phyloP scores from a whole-genome alignment of 768 basidiomycete genomes.

The button mushroom (Agaricus bisporus) region DNA sequence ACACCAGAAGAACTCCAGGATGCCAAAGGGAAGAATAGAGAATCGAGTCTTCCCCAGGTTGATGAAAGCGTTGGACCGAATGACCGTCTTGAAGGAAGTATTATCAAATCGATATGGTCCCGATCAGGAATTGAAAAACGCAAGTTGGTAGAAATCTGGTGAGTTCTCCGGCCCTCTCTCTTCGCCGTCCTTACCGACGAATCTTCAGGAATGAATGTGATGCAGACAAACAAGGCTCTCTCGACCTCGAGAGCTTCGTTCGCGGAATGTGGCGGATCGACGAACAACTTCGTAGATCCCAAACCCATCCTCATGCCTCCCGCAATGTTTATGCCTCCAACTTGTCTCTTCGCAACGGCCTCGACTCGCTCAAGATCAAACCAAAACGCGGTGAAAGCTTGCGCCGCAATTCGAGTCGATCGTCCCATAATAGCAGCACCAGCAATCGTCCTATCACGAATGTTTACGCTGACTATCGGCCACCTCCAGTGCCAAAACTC shows the following conservation, averaged over 20 bases:
- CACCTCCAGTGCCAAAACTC: constrained; percentile 3
- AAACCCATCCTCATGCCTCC: constrained; percentile 22
- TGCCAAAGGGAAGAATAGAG: constrained; percentile 2
- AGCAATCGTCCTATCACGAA: neutral
- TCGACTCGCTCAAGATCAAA: constrained; percentile 2
- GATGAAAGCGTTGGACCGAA: constrained; percentile 31
- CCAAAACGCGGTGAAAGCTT: neutral
- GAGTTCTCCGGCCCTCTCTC: constrained; percentile 14
- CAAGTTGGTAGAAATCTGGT: constrained; percentile 66
- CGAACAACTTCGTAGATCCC: constrained; percentile 67
- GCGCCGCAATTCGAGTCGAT: neutral
- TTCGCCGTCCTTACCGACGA: neutral
- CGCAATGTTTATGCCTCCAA: constrained; percentile 7
- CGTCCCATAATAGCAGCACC: neutral
- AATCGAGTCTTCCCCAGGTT: constrained; percentile 9
- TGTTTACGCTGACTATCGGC: neutral
- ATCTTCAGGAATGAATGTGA: constrained; percentile 68
- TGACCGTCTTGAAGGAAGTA: constrained; percentile 48
- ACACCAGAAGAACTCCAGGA: constrained; percentile 16
- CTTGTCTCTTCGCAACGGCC: constrained; percentile 4
- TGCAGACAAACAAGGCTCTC: constrained; percentile 41
- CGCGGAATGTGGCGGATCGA: constrained; percentile 86
- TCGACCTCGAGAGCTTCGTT: constrained; percentile 62
- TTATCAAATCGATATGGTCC: constrained; percentile 59
- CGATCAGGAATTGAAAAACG: constrained; percentile 48